Evolutionary conservation across 1,139 yeast genomes (phyloP).

Genomic region (Saccharomyces hybrid): DNA sequence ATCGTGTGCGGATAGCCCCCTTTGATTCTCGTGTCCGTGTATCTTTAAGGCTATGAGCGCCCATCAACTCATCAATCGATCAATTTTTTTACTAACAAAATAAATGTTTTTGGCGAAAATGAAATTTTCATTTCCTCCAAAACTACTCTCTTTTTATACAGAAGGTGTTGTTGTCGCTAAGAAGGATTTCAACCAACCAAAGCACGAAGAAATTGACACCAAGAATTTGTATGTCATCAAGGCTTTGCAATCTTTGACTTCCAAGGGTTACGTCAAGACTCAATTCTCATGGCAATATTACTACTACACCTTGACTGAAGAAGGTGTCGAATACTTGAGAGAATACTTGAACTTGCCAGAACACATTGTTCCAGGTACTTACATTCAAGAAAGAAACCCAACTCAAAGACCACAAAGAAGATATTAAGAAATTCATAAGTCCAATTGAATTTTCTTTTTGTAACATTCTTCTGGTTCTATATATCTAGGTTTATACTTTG

Average conservation of each 20-base stretch:
- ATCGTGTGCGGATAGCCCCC: not conserved
- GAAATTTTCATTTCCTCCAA: not conserved
- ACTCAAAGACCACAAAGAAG: slow-evolving; percentile 59
- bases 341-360: slow-evolving; percentile 97
- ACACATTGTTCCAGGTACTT: slow-evolving; percentile 96
- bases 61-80: not conserved
- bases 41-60: not conserved
- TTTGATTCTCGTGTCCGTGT: not conserved
- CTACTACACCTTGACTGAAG: slow-evolving; percentile 99
- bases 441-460: slow-evolving; percentile 4
- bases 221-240: slow-evolving; percentile 96
- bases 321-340: slow-evolving; percentile 97
- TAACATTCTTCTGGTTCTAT: slow-evolving; percentile 1
- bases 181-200: slow-evolving; percentile 95
- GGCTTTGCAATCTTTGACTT: slow-evolving; percentile 98
- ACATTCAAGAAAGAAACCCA: slow-evolving; percentile 89
- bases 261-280: slow-evolving; percentile 98
- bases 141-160: slow-evolving; percentile 27
- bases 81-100: not conserved
- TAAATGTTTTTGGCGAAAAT: not conserved
- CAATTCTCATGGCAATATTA: slow-evolving; percentile 99
- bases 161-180: slow-evolving; percentile 99
- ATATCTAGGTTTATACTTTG: slow-evolving; percentile 1
- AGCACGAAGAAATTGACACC: slow-evolving; percentile 97
- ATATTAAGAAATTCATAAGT: slow-evolving; percentile 21